Evolutionary conservation across 2,329 filamentous ascomycete genomes (phyloP).

Genomic region (Pyrenochaeta sp.): DNA sequence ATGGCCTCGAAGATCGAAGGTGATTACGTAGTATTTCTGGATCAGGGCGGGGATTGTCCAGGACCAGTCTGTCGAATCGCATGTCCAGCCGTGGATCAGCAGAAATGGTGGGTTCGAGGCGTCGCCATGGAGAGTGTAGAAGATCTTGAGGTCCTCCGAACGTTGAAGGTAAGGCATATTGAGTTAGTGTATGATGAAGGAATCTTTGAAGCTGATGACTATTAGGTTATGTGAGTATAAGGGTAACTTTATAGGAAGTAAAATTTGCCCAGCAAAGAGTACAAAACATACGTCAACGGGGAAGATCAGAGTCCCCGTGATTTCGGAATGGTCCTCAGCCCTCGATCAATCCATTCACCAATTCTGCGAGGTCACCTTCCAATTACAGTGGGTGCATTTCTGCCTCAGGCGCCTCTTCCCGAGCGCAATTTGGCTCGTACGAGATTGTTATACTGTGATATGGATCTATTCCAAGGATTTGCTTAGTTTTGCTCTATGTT

Average conservation of each 20-base stretch:
- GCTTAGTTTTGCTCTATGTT: neutral
- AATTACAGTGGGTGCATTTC: no score
- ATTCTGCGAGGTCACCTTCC: neutral
- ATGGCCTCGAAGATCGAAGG: conserved; percentile 26
- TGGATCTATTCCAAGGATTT: neutral
- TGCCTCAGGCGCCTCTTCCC: no score
- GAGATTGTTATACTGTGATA: neutral
- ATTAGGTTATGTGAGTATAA: neutral
- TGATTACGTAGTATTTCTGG: conserved; percentile 21
- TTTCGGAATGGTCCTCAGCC: neutral
- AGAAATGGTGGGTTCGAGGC: conserved; percentile 19
- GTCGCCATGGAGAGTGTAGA: conserved; percentile 26
- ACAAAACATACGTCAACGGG: neutral
- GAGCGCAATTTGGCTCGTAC: neutral
- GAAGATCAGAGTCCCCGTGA: neutral
- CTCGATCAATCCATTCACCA: neutral
- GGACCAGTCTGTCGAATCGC: conserved; percentile 26
- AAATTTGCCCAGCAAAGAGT: neutral
- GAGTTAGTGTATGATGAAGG: neutral
- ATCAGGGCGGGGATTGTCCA: conserved; percentile 26
- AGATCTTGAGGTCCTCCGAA: conserved; percentile 17
- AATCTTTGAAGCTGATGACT: neutral
- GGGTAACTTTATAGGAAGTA: neutral
- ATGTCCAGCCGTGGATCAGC: conserved; percentile 28
- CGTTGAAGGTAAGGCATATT: conserved; percentile 23